Base-by-base conservation (phyloP, 2,329 filamentous ascomycete species). In the Metarhizium humberi region DNA sequence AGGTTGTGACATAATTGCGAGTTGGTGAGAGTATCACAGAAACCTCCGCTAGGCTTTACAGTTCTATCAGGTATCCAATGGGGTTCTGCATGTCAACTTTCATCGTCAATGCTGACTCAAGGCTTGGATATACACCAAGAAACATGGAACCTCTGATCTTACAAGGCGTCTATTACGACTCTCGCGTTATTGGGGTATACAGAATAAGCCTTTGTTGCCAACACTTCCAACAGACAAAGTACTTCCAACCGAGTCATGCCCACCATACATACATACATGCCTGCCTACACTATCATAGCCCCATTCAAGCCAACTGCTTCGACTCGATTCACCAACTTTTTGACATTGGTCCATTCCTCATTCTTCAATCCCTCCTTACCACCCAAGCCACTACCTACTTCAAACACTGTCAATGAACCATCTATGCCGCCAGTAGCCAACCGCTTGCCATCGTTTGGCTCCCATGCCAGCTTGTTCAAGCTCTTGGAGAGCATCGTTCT, bases 391-490 rank as follows among this genome's bases (percentile, higher is more conserved):
- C 79, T 75, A 29, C 90, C 86, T 55, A 99, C 92, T 72, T 99
- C 94, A 66, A 97, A 99, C 7, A 99, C 84, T 0, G 88, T 96
- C 25, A 96, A 78, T 2, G 90, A 84, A 11, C 92, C 92, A 66
- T 96, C 92, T 58, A 99, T 86, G 4, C 94, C 94, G 48, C 94
- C 95, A 0, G 91, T 91, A 1, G 92, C 94, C 52, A 97, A 75
- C 52, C 89, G 81, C 71, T 87, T 88, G 51, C 94, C 95, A 67
- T 96, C 92, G 48, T 84, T 86, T 64, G 85, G 84, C 73, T 99
- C 94, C 94, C 94, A 99, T 0, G 90, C 87, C 47, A 96, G 77
- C 74, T 94, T 95, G 71, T 99, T 99, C 64, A 99, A 73, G 68
- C 91, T 95, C 73, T 90, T 87, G 56, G 86, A 88, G 63, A 92